These are phyloP conservation scores for Torulaspora pretoriensis DNA, from an alignment of 1,139 yeast genomes.

Conservation along the genomic window DNA sequence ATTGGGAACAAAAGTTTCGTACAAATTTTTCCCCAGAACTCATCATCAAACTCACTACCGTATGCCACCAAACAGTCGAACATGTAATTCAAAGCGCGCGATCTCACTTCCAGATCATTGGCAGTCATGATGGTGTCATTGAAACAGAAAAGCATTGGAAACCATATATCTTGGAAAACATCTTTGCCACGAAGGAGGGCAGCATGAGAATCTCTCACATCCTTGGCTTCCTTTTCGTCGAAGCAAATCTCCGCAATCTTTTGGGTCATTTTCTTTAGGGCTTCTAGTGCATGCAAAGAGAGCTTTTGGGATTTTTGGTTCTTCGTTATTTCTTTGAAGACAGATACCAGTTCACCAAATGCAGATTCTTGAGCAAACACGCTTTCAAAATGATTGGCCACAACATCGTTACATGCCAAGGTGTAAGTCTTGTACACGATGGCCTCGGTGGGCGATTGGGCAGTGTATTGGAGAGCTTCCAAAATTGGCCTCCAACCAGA, in stretches of 20 bases:
- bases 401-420: conserved; percentile 55
- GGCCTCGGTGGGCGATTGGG: conserved; percentile 42
- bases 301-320: conserved; percentile 77
- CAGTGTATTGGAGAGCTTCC: conserved; percentile 53
- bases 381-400: conserved; percentile 56
- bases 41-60: conserved; percentile 68
- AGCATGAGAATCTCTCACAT: conserved; percentile 48
- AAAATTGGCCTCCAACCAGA: conserved; percentile 96
- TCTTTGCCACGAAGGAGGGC: conserved; percentile 37
- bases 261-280: conserved; percentile 61
- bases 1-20: conserved; percentile 81
- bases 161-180: conserved; percentile 43
- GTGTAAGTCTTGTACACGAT: conserved; percentile 62
- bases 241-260: conserved; percentile 48
- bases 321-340: conserved; percentile 78
- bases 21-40: conserved; percentile 82
- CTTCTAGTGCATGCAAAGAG: conserved; percentile 75
- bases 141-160: conserved; percentile 79
- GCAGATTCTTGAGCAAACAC: conserved; percentile 68
- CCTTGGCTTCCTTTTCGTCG: conserved; percentile 47
- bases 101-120: conserved; percentile 89
- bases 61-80: conserved; percentile 77
- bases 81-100: conserved; percentile 76
- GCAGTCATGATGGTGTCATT: conserved; percentile 91
- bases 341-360: conserved; percentile 66